A percentile compares a stretch with the other conserved stretches of the same genome.
Conservation (phyloP, 78 protist genomes). For the Corallochytrium limacisporum region DNA sequence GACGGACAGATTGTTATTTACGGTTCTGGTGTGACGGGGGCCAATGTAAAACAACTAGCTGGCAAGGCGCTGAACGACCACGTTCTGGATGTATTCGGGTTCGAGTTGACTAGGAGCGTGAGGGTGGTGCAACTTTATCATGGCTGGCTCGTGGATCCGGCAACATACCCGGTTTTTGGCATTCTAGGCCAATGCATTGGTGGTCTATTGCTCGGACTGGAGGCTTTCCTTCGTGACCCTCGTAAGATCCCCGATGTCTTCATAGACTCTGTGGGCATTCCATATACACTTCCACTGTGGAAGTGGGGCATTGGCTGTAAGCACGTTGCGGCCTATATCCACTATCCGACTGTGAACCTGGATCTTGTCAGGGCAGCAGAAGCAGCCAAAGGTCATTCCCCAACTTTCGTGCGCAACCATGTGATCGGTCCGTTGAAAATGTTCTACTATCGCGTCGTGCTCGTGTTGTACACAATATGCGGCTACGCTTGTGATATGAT, state of each 20-base stretch:
- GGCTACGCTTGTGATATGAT: conserved; percentile 18
- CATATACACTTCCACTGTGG: conserved; percentile 46
- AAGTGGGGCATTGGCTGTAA: conserved; percentile 3
- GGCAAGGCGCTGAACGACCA: too few species aligned
- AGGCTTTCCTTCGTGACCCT: conserved; percentile 5
- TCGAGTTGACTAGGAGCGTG: too few species aligned
- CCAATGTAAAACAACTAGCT: too few species aligned
- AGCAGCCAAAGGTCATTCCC: not conserved
- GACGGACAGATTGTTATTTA: too few species aligned
- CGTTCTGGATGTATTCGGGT: too few species aligned
- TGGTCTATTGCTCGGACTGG: conserved; percentile 12
- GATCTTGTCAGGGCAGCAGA: conserved; percentile 43
- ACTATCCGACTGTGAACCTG: conserved; percentile 72
- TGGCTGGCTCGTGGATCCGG: too few species aligned
- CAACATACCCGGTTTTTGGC: too few species aligned
- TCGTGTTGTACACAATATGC: conserved; percentile 21
- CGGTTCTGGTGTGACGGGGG: too few species aligned
- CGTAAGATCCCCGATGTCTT: not conserved
- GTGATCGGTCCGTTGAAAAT: not conserved
- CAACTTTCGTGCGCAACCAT: not conserved
- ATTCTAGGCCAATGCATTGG: conserved; percentile 50
- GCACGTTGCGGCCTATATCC: conserved; percentile 50
- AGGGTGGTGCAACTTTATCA: too few species aligned
- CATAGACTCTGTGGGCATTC: conserved; percentile 69
- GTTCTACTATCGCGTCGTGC: conserved; percentile 48